phyloP scores from a whole-genome alignment of 2,329 filamentous ascomycete genomes.

The Botrytis deweyae region DNA sequence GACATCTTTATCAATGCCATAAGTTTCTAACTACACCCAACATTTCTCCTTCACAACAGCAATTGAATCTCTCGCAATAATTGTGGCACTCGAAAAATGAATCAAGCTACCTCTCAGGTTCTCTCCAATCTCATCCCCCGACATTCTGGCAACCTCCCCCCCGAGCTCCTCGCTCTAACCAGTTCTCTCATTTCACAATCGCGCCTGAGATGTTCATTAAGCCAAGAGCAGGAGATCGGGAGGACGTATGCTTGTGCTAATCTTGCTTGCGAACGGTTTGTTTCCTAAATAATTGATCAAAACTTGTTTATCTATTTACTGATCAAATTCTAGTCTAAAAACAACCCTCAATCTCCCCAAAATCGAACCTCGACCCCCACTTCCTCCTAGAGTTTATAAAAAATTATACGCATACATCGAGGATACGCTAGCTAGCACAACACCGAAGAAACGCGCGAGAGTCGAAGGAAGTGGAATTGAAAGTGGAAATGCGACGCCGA shows the following conservation, averaged over 20 bases:
- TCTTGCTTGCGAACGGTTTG: conserved; percentile 81
- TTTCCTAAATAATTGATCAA: not conserved
- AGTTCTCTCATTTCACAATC: conserved; percentile 77
- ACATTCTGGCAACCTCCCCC: conserved; percentile 64
- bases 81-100: conserved; percentile 53
- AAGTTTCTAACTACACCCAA: not conserved
- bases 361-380: conserved; percentile 72
- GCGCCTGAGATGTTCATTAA: conserved; percentile 73
- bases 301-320: not conserved
- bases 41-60: not conserved
- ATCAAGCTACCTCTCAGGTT: conserved; percentile 69
- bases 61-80: not conserved
- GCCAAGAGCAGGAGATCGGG: conserved; percentile 84
- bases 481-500: conserved; percentile 13
- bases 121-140: conserved; percentile 74
- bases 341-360: conserved; percentile 73
- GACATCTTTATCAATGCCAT: not conserved
- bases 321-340: conserved; percentile 60
- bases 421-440: conserved; percentile 57
- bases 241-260: conserved; percentile 81
- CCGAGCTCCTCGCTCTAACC: conserved; percentile 68
- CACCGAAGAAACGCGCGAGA: conserved; percentile 24
- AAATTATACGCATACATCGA: conserved; percentile 81
- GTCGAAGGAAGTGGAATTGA: not conserved
- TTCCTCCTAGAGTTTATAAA: conserved; percentile 77